These are phyloP conservation scores for Polychytrium aggregatum DNA, from an alignment of 192 early-diverging fungal genomes.

Conservation along the genomic window DNA sequence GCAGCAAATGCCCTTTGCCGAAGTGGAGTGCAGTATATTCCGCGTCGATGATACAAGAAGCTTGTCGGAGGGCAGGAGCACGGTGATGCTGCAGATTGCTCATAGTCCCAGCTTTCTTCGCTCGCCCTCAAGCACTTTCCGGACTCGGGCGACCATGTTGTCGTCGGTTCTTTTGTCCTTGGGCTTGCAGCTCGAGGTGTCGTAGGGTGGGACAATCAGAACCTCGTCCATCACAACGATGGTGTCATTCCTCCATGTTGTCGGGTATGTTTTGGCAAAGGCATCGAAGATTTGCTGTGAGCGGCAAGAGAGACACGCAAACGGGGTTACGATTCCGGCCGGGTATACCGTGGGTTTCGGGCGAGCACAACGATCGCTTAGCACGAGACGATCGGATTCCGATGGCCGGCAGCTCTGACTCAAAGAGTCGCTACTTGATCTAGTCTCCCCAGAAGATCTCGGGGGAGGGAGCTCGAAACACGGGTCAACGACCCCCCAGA, in stretches of 20 bases:
- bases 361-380: neutral
- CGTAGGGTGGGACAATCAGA: constrained; percentile 33
- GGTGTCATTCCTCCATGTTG: constrained; percentile 23
- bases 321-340: neutral
- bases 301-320: neutral
- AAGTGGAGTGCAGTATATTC: too few species aligned
- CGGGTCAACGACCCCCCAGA: neutral
- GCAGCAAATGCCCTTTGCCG: too few species aligned
- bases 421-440: neutral
- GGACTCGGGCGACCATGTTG: constrained; percentile 15
- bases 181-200: constrained; percentile 8
- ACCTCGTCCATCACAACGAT: constrained; percentile 43
- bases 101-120: constrained; percentile 9
- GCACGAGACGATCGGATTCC: neutral
- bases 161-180: neutral
- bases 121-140: constrained; percentile 29
- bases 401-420: neutral
- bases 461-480: neutral
- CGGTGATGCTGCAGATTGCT: too few species aligned
- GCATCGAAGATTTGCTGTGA: constrained; percentile 34
- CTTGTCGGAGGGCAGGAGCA: too few species aligned
- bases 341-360: too few species aligned
- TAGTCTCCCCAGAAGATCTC: neutral
- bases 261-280: constrained; percentile 36
- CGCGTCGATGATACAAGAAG: too few species aligned